phyloP scores from a whole-genome alignment of 305 asterid genomes.

The Fraxinus albicans region DNA sequence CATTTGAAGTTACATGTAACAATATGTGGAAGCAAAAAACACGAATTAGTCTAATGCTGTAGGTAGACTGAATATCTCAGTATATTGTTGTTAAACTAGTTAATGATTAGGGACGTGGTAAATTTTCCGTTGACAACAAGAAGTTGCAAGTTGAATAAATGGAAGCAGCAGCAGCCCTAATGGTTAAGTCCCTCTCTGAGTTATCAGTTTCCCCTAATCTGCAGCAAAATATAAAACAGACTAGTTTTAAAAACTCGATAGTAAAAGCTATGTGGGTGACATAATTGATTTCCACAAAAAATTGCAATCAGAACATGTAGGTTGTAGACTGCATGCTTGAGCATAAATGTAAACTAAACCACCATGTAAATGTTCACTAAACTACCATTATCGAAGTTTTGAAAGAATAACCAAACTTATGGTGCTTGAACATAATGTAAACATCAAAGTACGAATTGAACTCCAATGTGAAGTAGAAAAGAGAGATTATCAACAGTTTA shows the following conservation, averaged over 20 bases:
- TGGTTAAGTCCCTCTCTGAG: constrained; percentile 60
- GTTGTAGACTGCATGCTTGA: neutral
- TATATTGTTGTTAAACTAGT: constrained; percentile 10
- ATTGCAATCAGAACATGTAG: neutral
- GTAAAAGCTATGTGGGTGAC: neutral
- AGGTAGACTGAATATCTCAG: constrained; percentile 6
- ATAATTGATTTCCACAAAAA: neutral
- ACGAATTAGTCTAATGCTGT: neutral
- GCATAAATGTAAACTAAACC: neutral
- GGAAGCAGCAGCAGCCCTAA: constrained; percentile 95
- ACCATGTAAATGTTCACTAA: neutral
- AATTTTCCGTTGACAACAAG: constrained; percentile 58
- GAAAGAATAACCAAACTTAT: neutral
- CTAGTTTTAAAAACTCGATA: neutral
- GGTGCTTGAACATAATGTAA: neutral
- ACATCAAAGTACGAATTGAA: neutral
- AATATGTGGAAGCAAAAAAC: neutral
- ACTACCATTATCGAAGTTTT: neutral
- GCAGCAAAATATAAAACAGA: constrained; percentile 24
- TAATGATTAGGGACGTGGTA: constrained; percentile 34
- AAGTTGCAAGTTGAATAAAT: constrained; percentile 92
- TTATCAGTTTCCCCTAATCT: constrained; percentile 47
- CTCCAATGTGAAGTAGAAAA: neutral
- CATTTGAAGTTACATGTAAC: constrained; percentile 16
- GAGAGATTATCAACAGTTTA: neutral